Evolutionary conservation across 768 basidiomycete genomes (phyloP).

Genomic region (Tylopilus balloui): DNA sequence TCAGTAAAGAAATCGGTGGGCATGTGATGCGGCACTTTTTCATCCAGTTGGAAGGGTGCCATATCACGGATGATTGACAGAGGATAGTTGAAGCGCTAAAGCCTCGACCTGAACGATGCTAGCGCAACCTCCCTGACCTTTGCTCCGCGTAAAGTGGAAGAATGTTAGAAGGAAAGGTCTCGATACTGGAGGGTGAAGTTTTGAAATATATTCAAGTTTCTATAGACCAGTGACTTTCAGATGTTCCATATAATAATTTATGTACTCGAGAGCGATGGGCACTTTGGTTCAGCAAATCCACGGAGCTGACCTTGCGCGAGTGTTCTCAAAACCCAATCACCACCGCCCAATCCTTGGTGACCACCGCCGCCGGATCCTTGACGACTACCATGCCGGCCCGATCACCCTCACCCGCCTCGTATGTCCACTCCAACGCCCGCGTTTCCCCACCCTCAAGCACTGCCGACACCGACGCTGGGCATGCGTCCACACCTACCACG

Average conservation of each 20-base stretch:
- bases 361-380: slow-evolving; percentile 62
- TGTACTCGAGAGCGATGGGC: neutral
- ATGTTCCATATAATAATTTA: neutral
- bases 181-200: too few relatives aligned
- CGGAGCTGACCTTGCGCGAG: too few relatives aligned
- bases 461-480: slow-evolving; percentile 57
- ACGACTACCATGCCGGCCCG: slow-evolving; percentile 66
- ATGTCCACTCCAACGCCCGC: slow-evolving; percentile 63
- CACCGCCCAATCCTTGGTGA: slow-evolving; percentile 66
- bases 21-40: neutral
- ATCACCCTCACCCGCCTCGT: slow-evolving; percentile 51
- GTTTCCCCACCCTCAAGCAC: slow-evolving; percentile 35
- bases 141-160: neutral
- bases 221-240: too few relatives aligned
- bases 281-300: neutral
- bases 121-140: neutral
- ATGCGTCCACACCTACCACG: slow-evolving; percentile 62
- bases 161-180: neutral
- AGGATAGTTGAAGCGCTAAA: neutral
- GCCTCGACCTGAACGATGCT: neutral
- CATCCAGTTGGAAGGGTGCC: neutral
- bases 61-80: neutral
- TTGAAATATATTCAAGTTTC: too few relatives aligned
- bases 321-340: slow-evolving; percentile 25
- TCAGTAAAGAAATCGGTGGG: neutral